Conservation (phyloP, 2,329 filamentous ascomycete species). For the Parastagonospora nodorum region DNA sequence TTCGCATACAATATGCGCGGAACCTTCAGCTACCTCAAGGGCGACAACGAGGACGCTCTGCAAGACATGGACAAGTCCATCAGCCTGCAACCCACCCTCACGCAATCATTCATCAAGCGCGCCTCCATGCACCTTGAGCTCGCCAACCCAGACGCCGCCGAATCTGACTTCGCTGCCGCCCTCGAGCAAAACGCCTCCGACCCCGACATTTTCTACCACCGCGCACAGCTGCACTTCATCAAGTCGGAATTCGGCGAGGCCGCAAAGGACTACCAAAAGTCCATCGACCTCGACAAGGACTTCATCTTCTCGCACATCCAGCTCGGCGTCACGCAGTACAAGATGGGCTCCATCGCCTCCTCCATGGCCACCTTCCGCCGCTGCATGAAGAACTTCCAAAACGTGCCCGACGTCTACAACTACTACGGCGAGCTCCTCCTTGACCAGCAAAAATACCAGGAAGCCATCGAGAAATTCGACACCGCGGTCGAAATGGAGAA, state of each 20-base stretch:
- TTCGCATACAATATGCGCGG: conserved; percentile 96
- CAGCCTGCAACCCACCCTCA: conserved; percentile 83
- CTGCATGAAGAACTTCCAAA: conserved; percentile 97
- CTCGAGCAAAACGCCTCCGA: conserved; percentile 84
- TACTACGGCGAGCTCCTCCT: conserved; percentile 98
- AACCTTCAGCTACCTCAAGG: conserved; percentile 91
- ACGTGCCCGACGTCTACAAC: conserved; percentile 97
- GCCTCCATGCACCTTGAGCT: conserved; percentile 97
- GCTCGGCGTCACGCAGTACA: conserved; percentile 98
- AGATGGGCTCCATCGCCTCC: conserved; percentile 97
- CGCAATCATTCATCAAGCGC: conserved; percentile 98
- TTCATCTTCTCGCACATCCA: conserved; percentile 99
- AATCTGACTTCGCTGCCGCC: conserved; percentile 84
- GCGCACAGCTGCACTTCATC: conserved; percentile 97
- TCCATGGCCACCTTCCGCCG: conserved; percentile 98
- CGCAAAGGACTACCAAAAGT: conserved; percentile 98
- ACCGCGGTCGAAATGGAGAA: conserved; percentile 99
- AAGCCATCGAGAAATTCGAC: conserved; percentile 98
- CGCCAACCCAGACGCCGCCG: conserved; percentile 82
- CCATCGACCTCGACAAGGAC: conserved; percentile 90
- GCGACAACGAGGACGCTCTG: conserved; percentile 82
- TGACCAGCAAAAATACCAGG: conserved; percentile 92
- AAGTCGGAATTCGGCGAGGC: conserved; percentile 90
- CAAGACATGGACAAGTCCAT: conserved; percentile 90
- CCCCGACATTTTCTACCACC: conserved; percentile 98